These are phyloP conservation scores for Hygrocybe coccinea DNA, from an alignment of 768 basidiomycete species.

Conservation along the genomic window DNA sequence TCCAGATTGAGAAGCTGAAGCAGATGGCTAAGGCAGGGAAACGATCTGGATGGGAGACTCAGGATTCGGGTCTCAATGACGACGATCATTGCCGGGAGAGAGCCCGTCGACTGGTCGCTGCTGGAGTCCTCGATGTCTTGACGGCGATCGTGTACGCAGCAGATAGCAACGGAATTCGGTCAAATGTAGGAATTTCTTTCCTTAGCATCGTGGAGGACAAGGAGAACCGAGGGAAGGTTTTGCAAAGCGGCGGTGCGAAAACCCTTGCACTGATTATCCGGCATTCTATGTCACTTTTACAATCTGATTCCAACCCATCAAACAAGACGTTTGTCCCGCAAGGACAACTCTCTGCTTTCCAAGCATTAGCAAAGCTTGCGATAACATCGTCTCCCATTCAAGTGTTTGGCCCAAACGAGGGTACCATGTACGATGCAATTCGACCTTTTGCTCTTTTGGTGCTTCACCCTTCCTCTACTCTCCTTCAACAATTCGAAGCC, in stretches of 20 bases:
- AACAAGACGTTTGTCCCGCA: constrained; percentile 27
- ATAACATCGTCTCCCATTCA: constrained; percentile 89
- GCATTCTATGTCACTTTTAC: constrained; percentile 34
- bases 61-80: constrained; percentile 48
- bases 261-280: constrained; percentile 56
- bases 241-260: constrained; percentile 77
- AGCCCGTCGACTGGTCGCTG: constrained; percentile 50
- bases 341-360: constrained; percentile 58
- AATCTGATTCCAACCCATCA: constrained; percentile 20
- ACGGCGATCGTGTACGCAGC: constrained; percentile 47
- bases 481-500: constrained; percentile 85
- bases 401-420: constrained; percentile 83
- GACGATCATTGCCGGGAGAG: constrained; percentile 61
- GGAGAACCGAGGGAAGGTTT: constrained; percentile 67
- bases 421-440: constrained; percentile 75
- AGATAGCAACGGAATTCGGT: constrained; percentile 62
- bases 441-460: constrained; percentile 74
- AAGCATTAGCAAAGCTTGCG: constrained; percentile 87
- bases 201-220: constrained; percentile 74
- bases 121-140: constrained; percentile 63
- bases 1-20: constrained; percentile 74
- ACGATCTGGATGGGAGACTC: constrained; percentile 23
- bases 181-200: constrained; percentile 54
- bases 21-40: constrained; percentile 58
- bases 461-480: constrained; percentile 58